Conservation (phyloP, 1,284 basidiomycete genomes). For the Austroboletus olivaceoglutinosus region DNA sequence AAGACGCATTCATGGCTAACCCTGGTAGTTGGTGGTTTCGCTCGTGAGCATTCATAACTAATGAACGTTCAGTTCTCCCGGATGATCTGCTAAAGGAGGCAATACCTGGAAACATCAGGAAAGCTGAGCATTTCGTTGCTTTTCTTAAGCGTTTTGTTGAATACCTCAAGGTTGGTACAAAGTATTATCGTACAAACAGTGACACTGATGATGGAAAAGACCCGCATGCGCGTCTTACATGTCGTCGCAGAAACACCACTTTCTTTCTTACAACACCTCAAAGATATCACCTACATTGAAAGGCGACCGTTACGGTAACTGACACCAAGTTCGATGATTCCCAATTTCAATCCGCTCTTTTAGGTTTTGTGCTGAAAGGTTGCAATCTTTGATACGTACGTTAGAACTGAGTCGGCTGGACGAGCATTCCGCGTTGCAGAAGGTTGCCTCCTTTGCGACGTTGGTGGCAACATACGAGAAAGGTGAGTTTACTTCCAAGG, state of each 20-base stretch:
- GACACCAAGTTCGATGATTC: background rate
- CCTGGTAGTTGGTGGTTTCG: constrained; percentile 54
- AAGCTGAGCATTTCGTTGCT: constrained; percentile 98
- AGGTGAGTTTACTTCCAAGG: constrained; percentile 45
- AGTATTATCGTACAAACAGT: constrained; percentile 3
- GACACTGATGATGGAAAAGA: constrained; percentile 48
- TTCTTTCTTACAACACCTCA: constrained; percentile 98
- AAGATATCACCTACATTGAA: constrained; percentile 99
- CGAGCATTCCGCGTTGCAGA: constrained; percentile 90
- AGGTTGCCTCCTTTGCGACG: constrained; percentile 95
- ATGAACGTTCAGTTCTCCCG: constrained; percentile 67
- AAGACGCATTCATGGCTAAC: constrained; percentile 88
- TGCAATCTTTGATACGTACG: constrained; percentile 93
- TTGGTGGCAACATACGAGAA: constrained; percentile 98
- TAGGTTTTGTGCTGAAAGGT: constrained; percentile 94
- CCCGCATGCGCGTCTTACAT: constrained; percentile 97
- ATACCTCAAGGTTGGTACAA: constrained; percentile 81
- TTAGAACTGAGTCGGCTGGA: constrained; percentile 89
- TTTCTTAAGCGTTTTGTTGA: constrained; percentile 98
- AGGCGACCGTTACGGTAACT: constrained; percentile 85
- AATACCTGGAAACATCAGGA: constrained; percentile 96
- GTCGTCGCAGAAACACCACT: constrained; percentile 99
- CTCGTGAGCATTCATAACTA: background rate
- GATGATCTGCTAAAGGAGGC: constrained; percentile 95
- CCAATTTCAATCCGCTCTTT: constrained; percentile 1